Evolutionary conservation across 306 rosid species (phyloP), one percentile per base, ranked within the genome.

Genomic region (Dryas alaskensis): DNA sequence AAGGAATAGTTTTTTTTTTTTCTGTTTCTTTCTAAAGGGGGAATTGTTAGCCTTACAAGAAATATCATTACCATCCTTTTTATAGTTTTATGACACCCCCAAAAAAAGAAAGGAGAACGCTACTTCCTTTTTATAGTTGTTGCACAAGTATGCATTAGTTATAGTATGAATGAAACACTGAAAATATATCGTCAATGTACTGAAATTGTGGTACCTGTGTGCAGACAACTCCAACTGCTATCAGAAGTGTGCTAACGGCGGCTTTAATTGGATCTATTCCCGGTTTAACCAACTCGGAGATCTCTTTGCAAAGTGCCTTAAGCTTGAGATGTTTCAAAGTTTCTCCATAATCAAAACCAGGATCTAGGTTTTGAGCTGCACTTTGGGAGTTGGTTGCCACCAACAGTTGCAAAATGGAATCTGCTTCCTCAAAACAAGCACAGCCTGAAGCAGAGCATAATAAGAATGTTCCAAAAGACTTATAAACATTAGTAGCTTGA

Each of bases 391-490:
- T 14, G 65, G 80, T 67, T 51, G 51, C 72, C 40, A 3, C 6
- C 10, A 92, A 70, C 69, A 83, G 12, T 40, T 45, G 55, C 63
- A 60, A 73, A 72, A 86, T 62, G 47, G 82, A 72, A 3, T 78
- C 80, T 10, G 88, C 84, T 58, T 79, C 62, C 64, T 79, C 92
- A 76, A 80, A 81, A 70, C 86, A 90, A 73, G 91, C 60, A 78
- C 81, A 75, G 3, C 82, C 84, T 1, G 8, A 11, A 59, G 79
- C 75, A 2, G 85, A 87, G 72, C 86, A 81, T 6, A 92, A n/a
- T 0, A 92, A 81, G 68, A 87, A 86, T 67, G 89, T 90, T 40
- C 98, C 98, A 8, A 90, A 92, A 12, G 96, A 91, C 65, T 62
- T 48, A 65, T 88, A 85, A 2, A 0, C 57, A 16, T 0, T 6